Evolutionary conservation across 1,284 basidiomycete genomes (phyloP), one percentile per base, ranked within the genome.

Genomic region (Ceratobasidium sp.): DNA sequence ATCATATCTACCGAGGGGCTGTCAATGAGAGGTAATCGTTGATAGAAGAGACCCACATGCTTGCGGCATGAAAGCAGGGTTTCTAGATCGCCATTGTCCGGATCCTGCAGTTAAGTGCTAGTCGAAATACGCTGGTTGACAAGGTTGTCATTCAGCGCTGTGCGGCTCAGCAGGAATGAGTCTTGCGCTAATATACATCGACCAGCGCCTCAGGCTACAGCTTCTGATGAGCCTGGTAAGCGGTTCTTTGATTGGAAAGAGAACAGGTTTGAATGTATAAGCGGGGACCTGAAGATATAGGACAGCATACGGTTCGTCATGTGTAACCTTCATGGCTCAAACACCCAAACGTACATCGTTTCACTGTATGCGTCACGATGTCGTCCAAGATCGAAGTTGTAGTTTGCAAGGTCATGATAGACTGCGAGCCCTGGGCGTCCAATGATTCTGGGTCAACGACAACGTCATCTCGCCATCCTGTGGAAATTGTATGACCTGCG

Each of bases 181-280:
- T 31, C 43, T 46, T 49, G 62, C 43, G 14, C 39, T n/a, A 49
- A 64, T 46, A 31, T 64, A 64, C 43, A 64, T 46, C 24, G 62
- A 16, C 43, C 24, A 48, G 14, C 39, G 39, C 14, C 22, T n/a
- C 5, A 64, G 39, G 43, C 27, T 24, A 29, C 41, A 64, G 27
- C 43, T 49, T 48, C 22, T 37, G 29, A 39, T 43, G 13, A 34
- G 39, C 31, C 41, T 9, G 2, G 22, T 39, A n/a, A 64, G n/a
- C 7, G 41, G 34, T n/a, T 49, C 8, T 5, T 31, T 22, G 16
- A 64, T 27, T 16, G 13, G n/a, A 13, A 48, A 64, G 3, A 6
- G 31, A 41, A 62, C 31, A n/a, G 62, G 62, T 14, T 39, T 9
- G 31, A 64, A 64, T 34, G 43, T 39, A 2, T 43, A 19, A 31